Evolutionary conservation across 768 basidiomycete genomes (phyloP).

Genomic region (Leccinum fibrillosum): DNA sequence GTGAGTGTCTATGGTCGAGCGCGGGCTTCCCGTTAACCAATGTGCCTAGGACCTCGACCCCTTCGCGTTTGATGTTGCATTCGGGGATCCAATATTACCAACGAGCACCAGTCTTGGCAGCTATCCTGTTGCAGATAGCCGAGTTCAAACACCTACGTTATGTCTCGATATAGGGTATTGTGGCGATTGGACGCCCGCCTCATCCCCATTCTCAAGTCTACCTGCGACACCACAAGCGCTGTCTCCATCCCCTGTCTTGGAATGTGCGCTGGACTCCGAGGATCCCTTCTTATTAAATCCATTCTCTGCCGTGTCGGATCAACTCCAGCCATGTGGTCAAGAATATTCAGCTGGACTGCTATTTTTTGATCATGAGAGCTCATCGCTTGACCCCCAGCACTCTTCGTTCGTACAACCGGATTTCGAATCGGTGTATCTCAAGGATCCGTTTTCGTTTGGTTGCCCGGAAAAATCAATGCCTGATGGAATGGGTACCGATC

Average conservation of each 20-base stretch:
- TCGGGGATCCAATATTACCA: constrained; percentile 29
- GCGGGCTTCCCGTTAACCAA: background rate
- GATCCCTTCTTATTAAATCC: constrained; percentile 18
- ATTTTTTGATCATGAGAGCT: constrained; percentile 17
- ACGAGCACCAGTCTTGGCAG: constrained; percentile 12
- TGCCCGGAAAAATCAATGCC: constrained; percentile 22
- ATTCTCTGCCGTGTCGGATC: constrained; percentile 16
- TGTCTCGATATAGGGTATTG: constrained; percentile 40
- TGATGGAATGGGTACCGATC: constrained; percentile 21
- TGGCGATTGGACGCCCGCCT: constrained; percentile 39
- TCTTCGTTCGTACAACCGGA: constrained; percentile 18
- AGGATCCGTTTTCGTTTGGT: constrained; percentile 24
- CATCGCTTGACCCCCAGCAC: constrained; percentile 1
- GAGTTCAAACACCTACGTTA: constrained; percentile 32
- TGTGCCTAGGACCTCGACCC: constrained; percentile 26
- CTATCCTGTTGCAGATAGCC: constrained; percentile 22
- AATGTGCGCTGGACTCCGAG: constrained; percentile 21
- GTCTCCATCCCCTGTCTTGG: constrained; percentile 30
- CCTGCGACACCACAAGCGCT: constrained; percentile 41
- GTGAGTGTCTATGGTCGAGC: constrained; percentile 36
- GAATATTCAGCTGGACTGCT: constrained; percentile 21
- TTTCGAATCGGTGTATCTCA: constrained; percentile 21
- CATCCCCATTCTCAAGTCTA: constrained; percentile 43
- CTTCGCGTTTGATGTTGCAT: constrained; percentile 27
- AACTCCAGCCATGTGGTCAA: constrained; percentile 12